phyloP scores from a whole-genome alignment of 176 grass and related monocot species.

The Tillandsia leiboldiana region DNA sequence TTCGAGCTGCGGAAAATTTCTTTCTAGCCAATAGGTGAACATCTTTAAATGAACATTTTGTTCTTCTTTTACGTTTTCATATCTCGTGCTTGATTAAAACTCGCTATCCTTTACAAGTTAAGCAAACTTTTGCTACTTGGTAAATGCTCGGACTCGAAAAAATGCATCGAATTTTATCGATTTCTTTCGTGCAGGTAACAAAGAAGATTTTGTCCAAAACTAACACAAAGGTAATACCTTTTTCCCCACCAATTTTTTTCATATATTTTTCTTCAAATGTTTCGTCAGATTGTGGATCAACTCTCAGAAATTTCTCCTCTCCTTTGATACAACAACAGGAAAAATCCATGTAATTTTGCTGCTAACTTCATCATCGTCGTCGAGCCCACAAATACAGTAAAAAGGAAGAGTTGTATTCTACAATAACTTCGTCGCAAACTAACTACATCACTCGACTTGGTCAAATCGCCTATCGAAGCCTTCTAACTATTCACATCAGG shows the following conservation, averaged over 20 bases:
- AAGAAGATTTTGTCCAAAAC: constrained; percentile 36
- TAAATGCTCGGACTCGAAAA: no score
- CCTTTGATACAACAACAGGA: constrained; percentile 23
- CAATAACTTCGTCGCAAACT: constrained; percentile 25
- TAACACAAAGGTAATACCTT: constrained; percentile 41
- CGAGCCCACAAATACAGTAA: constrained; percentile 4
- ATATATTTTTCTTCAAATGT: constrained; percentile 13
- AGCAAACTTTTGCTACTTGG: no score
- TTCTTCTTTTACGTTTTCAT: no score
- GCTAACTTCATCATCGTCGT: constrained; percentile 21
- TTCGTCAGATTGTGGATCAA: neutral
- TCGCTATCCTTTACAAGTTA: no score
- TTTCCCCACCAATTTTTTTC: neutral
- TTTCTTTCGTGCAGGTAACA: neutral
- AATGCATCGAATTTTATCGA: no score
- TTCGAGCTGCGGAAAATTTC: no score
- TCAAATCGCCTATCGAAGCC: neutral
- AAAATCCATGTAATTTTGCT: constrained; percentile 42
- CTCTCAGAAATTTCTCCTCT: neutral
- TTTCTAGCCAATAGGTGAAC: no score
- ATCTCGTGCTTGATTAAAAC: no score
- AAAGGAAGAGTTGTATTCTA: constrained; percentile 10
- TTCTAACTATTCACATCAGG: no score
- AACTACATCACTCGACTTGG: constrained; percentile 29
- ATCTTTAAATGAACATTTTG: no score